phyloP scores from a whole-genome alignment of 192 early-diverging fungal genomes.

The Dimargaris verticillata region DNA sequence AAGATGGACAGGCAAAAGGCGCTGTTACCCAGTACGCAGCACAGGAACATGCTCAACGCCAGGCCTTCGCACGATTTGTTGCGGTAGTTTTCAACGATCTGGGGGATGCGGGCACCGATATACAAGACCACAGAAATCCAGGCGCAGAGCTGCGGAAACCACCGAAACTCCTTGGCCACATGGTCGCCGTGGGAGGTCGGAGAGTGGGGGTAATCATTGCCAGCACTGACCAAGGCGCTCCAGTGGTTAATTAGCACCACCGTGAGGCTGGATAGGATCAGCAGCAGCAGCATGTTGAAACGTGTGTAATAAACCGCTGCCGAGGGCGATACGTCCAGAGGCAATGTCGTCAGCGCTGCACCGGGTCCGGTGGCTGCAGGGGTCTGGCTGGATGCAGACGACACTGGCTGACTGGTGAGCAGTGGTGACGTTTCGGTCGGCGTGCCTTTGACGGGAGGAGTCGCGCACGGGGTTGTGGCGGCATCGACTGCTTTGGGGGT shows the following conservation, averaged over 20 bases:
- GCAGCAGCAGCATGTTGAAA: neutral
- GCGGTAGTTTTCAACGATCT: slow-evolving; percentile 63
- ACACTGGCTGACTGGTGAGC: neutral
- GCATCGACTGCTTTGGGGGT: slow-evolving; percentile 20
- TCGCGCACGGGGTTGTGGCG: neutral
- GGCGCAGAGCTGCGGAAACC: slow-evolving; percentile 47
- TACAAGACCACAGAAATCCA: slow-evolving; percentile 59
- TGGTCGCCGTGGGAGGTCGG: neutral
- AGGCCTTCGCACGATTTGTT: slow-evolving; percentile 60
- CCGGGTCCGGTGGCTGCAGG: neutral
- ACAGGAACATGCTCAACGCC: slow-evolving; percentile 68
- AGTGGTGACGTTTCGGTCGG: neutral
- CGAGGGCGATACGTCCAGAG: too few species aligned
- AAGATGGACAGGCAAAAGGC: slow-evolving; percentile 51
- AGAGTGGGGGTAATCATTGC: too few species aligned
- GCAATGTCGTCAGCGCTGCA: neutral
- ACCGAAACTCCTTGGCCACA: slow-evolving; percentile 3
- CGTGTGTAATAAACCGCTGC: too few species aligned
- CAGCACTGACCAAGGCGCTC: neutral
- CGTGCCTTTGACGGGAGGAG: neutral
- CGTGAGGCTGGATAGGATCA: neutral
- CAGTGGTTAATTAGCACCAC: neutral
- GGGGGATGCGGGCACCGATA: slow-evolving; percentile 56
- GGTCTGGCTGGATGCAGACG: neutral
- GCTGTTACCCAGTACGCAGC: slow-evolving; percentile 61